A percentile compares a stretch with the other conserved stretches of the same genome.
Evolutionary conservation across 768 basidiomycete genomes (phyloP).

Genomic region (Clathrus columnatus): DNA sequence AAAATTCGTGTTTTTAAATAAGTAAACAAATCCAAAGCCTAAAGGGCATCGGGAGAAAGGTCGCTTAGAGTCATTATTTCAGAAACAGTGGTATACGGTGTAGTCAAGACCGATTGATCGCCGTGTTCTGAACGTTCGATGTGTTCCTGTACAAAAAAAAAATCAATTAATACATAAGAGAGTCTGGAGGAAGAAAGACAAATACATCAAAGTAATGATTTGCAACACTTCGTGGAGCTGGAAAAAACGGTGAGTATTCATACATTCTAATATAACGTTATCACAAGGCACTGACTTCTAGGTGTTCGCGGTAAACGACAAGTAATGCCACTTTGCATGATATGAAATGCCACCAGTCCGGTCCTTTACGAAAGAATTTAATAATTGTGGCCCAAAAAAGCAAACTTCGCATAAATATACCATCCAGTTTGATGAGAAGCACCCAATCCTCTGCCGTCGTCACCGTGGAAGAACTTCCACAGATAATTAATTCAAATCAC

Average conservation of each 20-base stretch:
- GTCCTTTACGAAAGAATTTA: constrained; percentile 41
- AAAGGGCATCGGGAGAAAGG: constrained; percentile 63
- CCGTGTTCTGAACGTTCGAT: constrained; percentile 69
- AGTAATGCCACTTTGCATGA: constrained; percentile 80
- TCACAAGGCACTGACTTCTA: constrained; percentile 51
- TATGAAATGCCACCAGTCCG: constrained; percentile 83
- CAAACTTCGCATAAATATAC: constrained; percentile 33
- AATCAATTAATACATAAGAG: constrained; percentile 5
- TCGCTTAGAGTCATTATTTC: constrained; percentile 56
- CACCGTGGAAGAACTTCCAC: constrained; percentile 85
- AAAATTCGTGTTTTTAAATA: too few relatives aligned
- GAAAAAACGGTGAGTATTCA: constrained; percentile 8
- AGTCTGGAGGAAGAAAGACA: constrained; percentile 12
- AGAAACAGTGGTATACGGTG: constrained; percentile 42
- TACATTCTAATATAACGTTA: not conserved
- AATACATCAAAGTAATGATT: constrained; percentile 92
- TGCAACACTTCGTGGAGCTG: constrained; percentile 81
- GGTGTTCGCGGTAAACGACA: constrained; percentile 93
- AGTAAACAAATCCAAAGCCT: constrained; percentile 12
- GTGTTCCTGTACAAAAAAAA: constrained; percentile 48
- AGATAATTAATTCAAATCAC: not conserved
- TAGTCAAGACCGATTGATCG: constrained; percentile 52
- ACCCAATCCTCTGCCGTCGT: constrained; percentile 85
- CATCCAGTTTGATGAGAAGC: constrained; percentile 99
- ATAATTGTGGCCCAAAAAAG: not conserved